Percentiles rank a stretch among this genome's conserved stretches.
Evolutionary conservation across 176 grass and related monocot species (phyloP).

Genomic region (Poa pratensis): DNA sequence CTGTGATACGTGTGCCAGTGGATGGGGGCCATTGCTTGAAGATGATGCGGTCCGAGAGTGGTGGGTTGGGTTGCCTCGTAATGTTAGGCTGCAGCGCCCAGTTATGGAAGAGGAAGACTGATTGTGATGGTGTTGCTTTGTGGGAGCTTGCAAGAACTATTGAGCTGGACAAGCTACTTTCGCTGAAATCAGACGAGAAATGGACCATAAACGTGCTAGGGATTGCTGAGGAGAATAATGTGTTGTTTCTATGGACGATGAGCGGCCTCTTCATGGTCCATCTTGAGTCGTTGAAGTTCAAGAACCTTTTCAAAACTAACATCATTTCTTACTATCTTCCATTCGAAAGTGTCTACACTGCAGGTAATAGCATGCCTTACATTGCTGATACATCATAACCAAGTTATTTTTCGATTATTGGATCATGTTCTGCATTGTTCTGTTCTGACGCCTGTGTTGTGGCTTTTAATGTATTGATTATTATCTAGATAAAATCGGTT

Average conservation of each 20-base stretch:
- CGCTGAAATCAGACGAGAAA: not conserved
- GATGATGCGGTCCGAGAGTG: not conserved
- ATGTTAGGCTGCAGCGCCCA: not conserved
- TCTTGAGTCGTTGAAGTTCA: conserved; percentile 4
- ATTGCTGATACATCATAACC: not conserved
- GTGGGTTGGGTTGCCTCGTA: not conserved
- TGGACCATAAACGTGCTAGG: not conserved
- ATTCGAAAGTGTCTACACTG: not conserved
- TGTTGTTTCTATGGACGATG: not conserved
- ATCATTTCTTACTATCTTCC: not conserved
- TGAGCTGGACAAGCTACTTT: not conserved
- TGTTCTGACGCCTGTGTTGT: not conserved
- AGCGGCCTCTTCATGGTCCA: not conserved
- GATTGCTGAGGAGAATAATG: not conserved
- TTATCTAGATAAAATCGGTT: not conserved
- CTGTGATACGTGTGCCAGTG: not conserved
- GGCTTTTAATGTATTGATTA: not conserved
- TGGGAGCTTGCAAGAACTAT: not conserved
- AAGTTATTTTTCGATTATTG: too few relatives aligned
- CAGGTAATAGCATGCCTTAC: not conserved
- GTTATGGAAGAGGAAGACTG: not conserved
- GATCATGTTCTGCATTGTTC: not conserved
- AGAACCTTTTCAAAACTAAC: not conserved
- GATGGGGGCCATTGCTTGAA: not conserved
- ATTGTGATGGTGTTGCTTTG: not conserved